Percentiles rank a stretch among this genome's conserved stretches.
These are phyloP conservation scores for Magnaporthiopsis rhizophila DNA, from an alignment of 2,329 filamentous ascomycete genomes.

Conservation along the genomic window DNA sequence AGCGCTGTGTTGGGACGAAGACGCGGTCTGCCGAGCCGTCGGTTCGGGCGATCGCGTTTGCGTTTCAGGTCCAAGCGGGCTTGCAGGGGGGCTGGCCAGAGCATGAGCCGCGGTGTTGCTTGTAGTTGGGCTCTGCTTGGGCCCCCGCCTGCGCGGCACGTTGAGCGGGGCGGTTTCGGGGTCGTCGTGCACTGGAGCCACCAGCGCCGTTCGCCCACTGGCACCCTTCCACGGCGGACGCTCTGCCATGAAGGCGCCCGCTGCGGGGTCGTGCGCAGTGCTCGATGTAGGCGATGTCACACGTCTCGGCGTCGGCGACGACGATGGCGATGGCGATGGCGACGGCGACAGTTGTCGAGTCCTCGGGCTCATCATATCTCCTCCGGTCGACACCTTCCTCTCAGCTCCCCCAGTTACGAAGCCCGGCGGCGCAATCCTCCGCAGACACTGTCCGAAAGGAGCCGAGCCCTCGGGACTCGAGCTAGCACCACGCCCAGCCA, in stretches of 20 bases:
- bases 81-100: constrained; percentile 21
- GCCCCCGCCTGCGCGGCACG: constrained; percentile 38
- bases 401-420: constrained; percentile 19
- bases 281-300: constrained; percentile 20
- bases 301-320: background rate
- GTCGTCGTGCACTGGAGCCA: constrained; percentile 57
- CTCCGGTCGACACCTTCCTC: background rate
- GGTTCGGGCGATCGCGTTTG: constrained; percentile 12
- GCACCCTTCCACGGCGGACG: constrained; percentile 64
- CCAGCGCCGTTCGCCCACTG: constrained; percentile 58
- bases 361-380: background rate
- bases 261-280: constrained; percentile 26
- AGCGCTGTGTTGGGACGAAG: constrained; percentile 21
- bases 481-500: too few relatives aligned
- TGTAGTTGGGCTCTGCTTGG: constrained; percentile 13
- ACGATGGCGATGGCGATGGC: background rate
- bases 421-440: constrained; percentile 23
- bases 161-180: constrained; percentile 46
- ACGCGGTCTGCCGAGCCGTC: constrained; percentile 27
- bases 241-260: constrained; percentile 25
- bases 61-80: constrained; percentile 21
- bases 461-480: constrained; percentile 2
- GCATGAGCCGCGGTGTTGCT: constrained; percentile 11
- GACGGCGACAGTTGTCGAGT: background rate
- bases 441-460: constrained; percentile 38